Evolutionary conservation across 257 asterid genomes (phyloP), one percentile per base, ranked within the genome.

Genomic region (Parsonsia alboflavescens): DNA sequence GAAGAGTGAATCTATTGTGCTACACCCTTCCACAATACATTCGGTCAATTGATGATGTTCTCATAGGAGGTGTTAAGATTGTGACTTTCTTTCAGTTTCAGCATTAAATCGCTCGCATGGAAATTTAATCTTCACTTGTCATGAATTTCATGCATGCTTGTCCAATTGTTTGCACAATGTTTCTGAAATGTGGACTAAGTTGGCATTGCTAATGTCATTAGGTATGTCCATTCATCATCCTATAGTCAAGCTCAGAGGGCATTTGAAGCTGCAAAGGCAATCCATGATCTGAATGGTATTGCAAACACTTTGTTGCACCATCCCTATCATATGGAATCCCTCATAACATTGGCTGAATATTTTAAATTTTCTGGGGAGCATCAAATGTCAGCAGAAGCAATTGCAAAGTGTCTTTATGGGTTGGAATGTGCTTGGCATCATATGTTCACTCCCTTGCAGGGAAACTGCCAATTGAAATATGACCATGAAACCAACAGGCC

Each of bases 351-450:
- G 84, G 96, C 98, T 0, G 96, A 91, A 79, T 94, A 94, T 77
- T 90, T 91, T 82, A 89, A 89, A 84, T 90, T 93, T 86, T 80
- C 89, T 73, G 98, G 98, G 39, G 98, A 94, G 79, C 97, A 85
- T 72, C 97, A 94, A 84, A 91, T 87, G 96, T 88, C 98, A 13
- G 90, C 95, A 33, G 97, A 94, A 82, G 87, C 95, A 52, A 87
- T 78, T 65, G 90, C 93, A 17, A 92, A 91, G 84, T 89, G 95
- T 84, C 86, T 94, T 77, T 91, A 89, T 22, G 95, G 93, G 44
- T 80, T 92, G 86, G 98, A 94, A 86, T 90, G 96, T 74, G 98
- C 98, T 21, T 91, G 95, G 97, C 96, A 91, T 82, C 92, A 97
- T 54, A 85, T 87, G 81, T 90, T 94, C 77, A 80, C 87, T 80